Base-by-base conservation (phyloP, 2,329 filamentous ascomycete species). In the Exophiala mesophila region DNA sequence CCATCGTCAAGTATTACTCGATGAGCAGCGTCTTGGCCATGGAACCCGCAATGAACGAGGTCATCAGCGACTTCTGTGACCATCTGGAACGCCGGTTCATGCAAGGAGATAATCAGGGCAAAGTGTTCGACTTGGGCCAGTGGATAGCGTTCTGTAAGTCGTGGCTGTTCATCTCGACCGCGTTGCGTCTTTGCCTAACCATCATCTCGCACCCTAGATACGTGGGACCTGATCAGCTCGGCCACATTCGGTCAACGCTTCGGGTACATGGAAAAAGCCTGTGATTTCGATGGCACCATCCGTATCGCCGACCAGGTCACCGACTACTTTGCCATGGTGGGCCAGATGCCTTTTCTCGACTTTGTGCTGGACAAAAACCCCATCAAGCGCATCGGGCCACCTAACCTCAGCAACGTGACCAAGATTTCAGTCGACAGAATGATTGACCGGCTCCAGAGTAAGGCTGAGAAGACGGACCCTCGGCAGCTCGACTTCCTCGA, bases 351-450 rank as follows among this genome's bases (percentile, higher is more conserved):
- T 3, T 59, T 56, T 53, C 45, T 63, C 5, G 59, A 63, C 41
- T 48, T 54, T 10, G 3, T 41, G 5, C 31, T 33, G 6, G 10
- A 26, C 9, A 45, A 45, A 23, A 45, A 45, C 21, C 37, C 36
- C 8, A 21, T 37, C 13, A 24, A 38, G 17, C 33, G 26, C 20
- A 31, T 33, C 2, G 44, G 38, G 21, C 28, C 30, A 29, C 79
- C 74, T 65, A 82, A 82, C 2, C 57, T 86, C 48, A 69, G 39
- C 20, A 23, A 39, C 4, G 33, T 12, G n/a, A 16, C 18, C 24
- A 57, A 75, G 17, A 7, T 13, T 13, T 7, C 17, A 16, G 29
- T 13, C 7, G 5, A 6, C 17, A 13, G 13, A 7, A 16, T 16
- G n/a, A 5, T 7, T 7, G 17, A 5, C 7, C 5, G 29, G n/a